Evolutionary conservation across 2,329 filamentous ascomycete species (phyloP).

Genomic region (Teratosphaeria nubilosa): DNA sequence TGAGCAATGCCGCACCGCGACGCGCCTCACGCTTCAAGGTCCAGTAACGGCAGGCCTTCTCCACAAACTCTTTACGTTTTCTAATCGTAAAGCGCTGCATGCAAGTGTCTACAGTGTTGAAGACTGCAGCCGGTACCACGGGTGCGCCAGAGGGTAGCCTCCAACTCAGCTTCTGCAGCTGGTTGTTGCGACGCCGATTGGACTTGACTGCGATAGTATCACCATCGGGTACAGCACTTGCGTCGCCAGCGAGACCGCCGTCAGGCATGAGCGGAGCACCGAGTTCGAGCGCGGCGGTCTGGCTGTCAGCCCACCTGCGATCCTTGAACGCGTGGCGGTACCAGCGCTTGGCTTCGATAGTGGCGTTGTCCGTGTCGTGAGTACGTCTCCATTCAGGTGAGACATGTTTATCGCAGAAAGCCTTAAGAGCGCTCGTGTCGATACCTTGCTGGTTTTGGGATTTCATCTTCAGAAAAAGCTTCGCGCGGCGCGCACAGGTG

Average conservation of each 20-base stretch:
- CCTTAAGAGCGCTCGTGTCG: conserved; percentile 76
- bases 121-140: conserved; percentile 81
- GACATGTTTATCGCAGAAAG: conserved; percentile 92
- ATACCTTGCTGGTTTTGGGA: conserved; percentile 72
- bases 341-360: conserved; percentile 73
- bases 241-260: conserved; percentile 18
- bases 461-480: conserved; percentile 93
- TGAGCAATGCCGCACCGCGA: conserved; percentile 80
- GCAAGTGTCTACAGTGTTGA: conserved; percentile 73
- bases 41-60: conserved; percentile 95
- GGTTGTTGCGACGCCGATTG: conserved; percentile 47
- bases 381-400: conserved; percentile 80
- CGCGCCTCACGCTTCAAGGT: conserved; percentile 90
- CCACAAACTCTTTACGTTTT: conserved; percentile 84
- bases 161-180: conserved; percentile 62
- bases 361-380: conserved; percentile 70
- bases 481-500: conserved; percentile 81
- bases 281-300: conserved; percentile 69
- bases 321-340: conserved; percentile 86
- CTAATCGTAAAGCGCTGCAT: conserved; percentile 73
- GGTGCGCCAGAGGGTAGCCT: conserved; percentile 89
- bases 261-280: conserved; percentile 52
- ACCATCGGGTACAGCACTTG: conserved; percentile 26
- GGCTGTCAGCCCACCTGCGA: conserved; percentile 83
- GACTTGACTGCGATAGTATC: conserved; percentile 42